Evolutionary conservation across 192 early-diverging fungal genomes (phyloP).

Genomic region (Coemansia sp.): DNA sequence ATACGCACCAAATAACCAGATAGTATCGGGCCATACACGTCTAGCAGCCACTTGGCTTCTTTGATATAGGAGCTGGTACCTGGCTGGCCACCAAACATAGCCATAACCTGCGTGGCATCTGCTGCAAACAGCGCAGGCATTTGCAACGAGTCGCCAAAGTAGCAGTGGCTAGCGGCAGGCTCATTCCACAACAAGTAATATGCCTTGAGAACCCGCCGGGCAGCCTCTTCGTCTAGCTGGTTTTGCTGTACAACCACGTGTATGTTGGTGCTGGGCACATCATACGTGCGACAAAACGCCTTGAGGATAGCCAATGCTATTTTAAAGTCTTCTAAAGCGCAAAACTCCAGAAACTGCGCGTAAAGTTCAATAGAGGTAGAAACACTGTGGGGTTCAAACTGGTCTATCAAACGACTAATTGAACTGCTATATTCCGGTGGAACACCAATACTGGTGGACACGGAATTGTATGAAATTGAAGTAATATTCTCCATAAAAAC

Average conservation of each 20-base stretch:
- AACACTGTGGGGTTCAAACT: no score
- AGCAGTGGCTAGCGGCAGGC: slow-evolving; percentile 62
- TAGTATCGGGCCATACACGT: slow-evolving; percentile 71
- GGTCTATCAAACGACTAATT: no score
- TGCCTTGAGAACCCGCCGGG: slow-evolving; percentile 16
- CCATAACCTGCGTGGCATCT: slow-evolving; percentile 60
- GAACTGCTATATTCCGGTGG: background rate
- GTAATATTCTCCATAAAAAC: background rate
- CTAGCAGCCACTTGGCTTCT: slow-evolving; percentile 70
- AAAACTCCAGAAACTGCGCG: slow-evolving; percentile 17
- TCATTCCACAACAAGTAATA: slow-evolving; percentile 21
- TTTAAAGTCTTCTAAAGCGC: background rate
- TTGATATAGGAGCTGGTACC: slow-evolving; percentile 79
- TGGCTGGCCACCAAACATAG: slow-evolving; percentile 93
- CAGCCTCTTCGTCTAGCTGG: slow-evolving; percentile 1
- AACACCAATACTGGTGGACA: background rate
- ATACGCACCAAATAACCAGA: slow-evolving; percentile 69
- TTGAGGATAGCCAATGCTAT: slow-evolving; percentile 12
- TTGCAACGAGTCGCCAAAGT: slow-evolving; percentile 56
- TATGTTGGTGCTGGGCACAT: background rate
- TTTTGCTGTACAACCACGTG: slow-evolving; percentile 14
- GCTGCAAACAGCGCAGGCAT: slow-evolving; percentile 52
- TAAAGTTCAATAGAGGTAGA: slow-evolving; percentile 21
- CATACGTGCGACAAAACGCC: slow-evolving; percentile 11
- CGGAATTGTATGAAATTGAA: background rate